These are phyloP conservation scores for Umbilicaria muhlenbergii DNA, from an alignment of 495 filamentous ascomycete genomes.

Conservation along the genomic window DNA sequence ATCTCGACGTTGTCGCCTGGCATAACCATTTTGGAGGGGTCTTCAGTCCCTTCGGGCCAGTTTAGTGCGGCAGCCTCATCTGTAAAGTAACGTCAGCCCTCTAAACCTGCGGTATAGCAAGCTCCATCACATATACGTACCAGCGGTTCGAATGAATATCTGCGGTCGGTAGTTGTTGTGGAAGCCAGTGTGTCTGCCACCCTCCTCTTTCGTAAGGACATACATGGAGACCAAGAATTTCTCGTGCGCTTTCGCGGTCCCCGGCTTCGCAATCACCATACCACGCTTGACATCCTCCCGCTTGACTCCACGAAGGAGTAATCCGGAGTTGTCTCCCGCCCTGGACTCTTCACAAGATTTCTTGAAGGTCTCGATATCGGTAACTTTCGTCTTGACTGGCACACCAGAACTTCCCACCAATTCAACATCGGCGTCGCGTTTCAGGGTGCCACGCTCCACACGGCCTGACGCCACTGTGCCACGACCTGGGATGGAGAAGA, in stretches of 20 bases:
- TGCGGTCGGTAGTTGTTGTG: constrained; percentile 87
- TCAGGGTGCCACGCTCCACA: constrained; percentile 88
- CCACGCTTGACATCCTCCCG: constrained; percentile 87
- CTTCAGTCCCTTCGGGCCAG: constrained; percentile 65
- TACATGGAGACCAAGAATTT: constrained; percentile 94
- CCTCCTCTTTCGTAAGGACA: constrained; percentile 92
- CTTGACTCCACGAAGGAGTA: constrained; percentile 84
- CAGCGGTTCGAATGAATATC: constrained; percentile 85
- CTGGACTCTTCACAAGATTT: constrained; percentile 89
- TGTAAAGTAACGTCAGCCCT: constrained; percentile 3
- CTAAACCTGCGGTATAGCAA: no score
- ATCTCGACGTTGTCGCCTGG: constrained; percentile 98
- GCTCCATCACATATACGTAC: constrained; percentile 21
- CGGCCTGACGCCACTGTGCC: constrained; percentile 93
- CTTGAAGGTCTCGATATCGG: constrained; percentile 99
- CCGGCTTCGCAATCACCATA: constrained; percentile 79
- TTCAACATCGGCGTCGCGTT: constrained; percentile 87
- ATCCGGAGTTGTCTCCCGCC: constrained; percentile 96
- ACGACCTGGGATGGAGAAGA: constrained; percentile 95
- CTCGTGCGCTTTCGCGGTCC: constrained; percentile 59
- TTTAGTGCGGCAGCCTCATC: constrained; percentile 68
- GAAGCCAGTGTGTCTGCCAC: constrained; percentile 91
- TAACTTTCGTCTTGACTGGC: constrained; percentile 94
- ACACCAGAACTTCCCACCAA: constrained; percentile 63
- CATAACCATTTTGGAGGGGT: constrained; percentile 65